Percentiles rank a stretch among this genome's conserved stretches.
These are phyloP conservation scores for Leptographium procerum DNA, from an alignment of 2,329 filamentous ascomycete genomes.

Conservation along the genomic window DNA sequence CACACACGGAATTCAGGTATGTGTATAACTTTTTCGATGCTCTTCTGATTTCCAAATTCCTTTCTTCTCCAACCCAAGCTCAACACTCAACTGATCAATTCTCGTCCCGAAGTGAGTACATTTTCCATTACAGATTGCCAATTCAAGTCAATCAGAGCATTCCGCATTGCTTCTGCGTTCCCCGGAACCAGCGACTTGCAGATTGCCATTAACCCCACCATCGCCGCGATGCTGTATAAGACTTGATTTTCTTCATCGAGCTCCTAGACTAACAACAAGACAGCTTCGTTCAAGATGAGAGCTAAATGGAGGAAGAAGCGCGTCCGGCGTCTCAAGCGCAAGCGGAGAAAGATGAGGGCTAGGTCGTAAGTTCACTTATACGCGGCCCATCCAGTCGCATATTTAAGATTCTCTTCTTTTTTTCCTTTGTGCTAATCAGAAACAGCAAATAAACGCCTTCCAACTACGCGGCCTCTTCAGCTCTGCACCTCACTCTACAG, in stretches of 20 bases:
- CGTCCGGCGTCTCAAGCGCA: slow-evolving; percentile 96
- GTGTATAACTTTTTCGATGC: slow-evolving; percentile 6
- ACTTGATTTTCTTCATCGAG: neutral
- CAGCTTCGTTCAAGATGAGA: slow-evolving; percentile 55
- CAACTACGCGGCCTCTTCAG: slow-evolving; percentile 3
- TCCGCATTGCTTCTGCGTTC: neutral
- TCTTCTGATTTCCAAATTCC: slow-evolving; percentile 4
- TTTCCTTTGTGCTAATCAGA: neutral
- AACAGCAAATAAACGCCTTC: slow-evolving; percentile 7
- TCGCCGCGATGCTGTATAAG: neutral
- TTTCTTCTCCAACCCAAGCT: slow-evolving; percentile 17
- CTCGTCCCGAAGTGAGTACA: slow-evolving; percentile 28
- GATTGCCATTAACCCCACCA: neutral
- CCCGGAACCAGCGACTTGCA: neutral
- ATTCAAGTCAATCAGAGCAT: neutral
- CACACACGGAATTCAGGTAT: slow-evolving; percentile 9
- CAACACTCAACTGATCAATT: slow-evolving; percentile 29
- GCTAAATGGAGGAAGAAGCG: slow-evolving; percentile 99
- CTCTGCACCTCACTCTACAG: slow-evolving; percentile 4
- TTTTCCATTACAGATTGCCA: neutral
- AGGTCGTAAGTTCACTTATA: slow-evolving; percentile 64
- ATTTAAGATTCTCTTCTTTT: too few relatives aligned
- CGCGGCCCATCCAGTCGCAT: neutral
- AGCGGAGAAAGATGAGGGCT: slow-evolving; percentile 99
- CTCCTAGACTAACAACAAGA: slow-evolving; percentile 3